These are phyloP conservation scores for Ambispora gerdemannii DNA, from an alignment of 192 early-diverging fungal genomes.

Conservation along the genomic window DNA sequence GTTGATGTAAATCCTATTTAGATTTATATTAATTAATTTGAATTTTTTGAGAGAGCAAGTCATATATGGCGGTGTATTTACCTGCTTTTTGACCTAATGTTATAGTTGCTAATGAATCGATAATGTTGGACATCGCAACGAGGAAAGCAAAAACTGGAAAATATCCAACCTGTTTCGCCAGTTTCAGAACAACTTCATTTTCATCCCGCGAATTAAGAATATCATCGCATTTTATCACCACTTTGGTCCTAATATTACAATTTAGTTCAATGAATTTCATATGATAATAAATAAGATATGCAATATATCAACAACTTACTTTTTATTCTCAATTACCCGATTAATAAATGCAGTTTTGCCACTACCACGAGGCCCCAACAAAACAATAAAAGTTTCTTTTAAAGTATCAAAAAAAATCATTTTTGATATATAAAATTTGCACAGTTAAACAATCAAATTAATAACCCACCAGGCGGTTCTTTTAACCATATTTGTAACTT, in stretches of 20 bases:
- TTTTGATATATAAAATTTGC: not conserved
- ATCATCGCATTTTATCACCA: conserved; percentile 77
- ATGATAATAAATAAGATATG: not conserved
- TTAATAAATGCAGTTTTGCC: conserved; percentile 77
- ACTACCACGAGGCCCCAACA: conserved; percentile 80
- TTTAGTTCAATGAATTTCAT: not conserved
- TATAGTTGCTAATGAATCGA: conserved; percentile 83
- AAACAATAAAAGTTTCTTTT: conserved; percentile 76
- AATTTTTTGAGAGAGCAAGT: not conserved
- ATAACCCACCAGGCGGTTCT: conserved; percentile 48
- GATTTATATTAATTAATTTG: too few relatives aligned
- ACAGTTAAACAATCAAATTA: not conserved
- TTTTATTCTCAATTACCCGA: conserved; percentile 62
- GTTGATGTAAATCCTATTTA: conserved; percentile 70
- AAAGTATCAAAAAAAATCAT: not conserved
- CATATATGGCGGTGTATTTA: conserved; percentile 19
- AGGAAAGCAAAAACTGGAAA: conserved; percentile 88
- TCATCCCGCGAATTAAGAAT: conserved; percentile 71
- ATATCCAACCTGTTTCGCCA: conserved; percentile 87
- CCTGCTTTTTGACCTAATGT: conserved; percentile 86
- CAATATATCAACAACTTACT: conserved; percentile 45
- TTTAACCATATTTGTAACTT: conserved; percentile 57
- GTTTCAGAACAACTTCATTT: conserved; percentile 65
- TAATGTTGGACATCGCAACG: conserved; percentile 63
- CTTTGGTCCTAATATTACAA: conserved; percentile 47